These are phyloP conservation scores for Filobasidium wieringae DNA, from an alignment of 768 basidiomycete genomes.

Conservation along the genomic window DNA sequence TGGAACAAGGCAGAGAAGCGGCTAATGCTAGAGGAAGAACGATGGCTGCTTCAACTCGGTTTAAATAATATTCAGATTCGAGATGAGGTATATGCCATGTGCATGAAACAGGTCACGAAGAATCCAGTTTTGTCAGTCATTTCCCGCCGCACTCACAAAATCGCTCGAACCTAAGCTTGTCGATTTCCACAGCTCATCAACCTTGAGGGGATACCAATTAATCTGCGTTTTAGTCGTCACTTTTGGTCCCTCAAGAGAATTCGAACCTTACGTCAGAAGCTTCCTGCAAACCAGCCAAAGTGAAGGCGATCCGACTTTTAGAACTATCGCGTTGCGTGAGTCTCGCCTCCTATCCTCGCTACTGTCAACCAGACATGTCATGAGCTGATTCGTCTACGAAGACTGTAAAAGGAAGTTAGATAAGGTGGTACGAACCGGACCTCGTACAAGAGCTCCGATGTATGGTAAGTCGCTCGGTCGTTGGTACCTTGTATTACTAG, in stretches of 20 bases:
- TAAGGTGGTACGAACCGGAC: constrained; percentile 68
- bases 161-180: background rate
- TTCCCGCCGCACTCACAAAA: background rate
- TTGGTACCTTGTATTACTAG: background rate
- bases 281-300: constrained; percentile 58
- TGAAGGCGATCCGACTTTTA: background rate
- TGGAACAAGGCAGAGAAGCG: constrained; percentile 21
- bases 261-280: constrained; percentile 68
- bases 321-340: constrained; percentile 59
- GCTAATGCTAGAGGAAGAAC: constrained; percentile 58
- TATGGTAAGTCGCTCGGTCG: constrained; percentile 54
- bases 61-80: constrained; percentile 68
- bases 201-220: constrained; percentile 86
- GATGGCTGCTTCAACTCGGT: constrained; percentile 73
- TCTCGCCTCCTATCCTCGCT: no score
- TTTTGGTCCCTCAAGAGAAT: constrained; percentile 87
- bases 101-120: constrained; percentile 77
- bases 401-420: constrained; percentile 66
- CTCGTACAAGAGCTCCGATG: constrained; percentile 32
- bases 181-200: constrained; percentile 51
- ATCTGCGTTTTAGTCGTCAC: constrained; percentile 80
- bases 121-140: constrained; percentile 64
- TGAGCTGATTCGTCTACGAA: background rate
- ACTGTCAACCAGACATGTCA: background rate
- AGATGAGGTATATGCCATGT: constrained; percentile 86